Base-by-base conservation (phyloP, 1,284 basidiomycete species). In the Cystobasidiaceae sp. region DNA sequence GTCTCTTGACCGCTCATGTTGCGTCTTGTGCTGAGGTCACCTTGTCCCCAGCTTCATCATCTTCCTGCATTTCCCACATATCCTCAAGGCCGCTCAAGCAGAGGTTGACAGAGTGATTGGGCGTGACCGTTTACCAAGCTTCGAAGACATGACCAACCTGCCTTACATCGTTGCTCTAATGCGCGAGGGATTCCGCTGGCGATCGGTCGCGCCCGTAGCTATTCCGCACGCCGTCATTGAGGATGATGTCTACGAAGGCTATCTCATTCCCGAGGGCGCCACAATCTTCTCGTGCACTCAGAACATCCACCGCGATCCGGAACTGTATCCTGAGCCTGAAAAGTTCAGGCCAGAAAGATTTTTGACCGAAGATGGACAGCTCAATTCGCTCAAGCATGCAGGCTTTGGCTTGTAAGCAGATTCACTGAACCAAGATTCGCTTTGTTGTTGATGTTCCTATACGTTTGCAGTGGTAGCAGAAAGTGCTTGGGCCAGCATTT, bases 51-150 rank as follows among this genome's bases (percentile, higher is more conserved):
- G 37, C 51, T 21, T 54, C 21, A 54, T 54, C 30, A 39, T 54
- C 6, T 34, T 54, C n/a, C 34, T 54, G 51, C 41, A 54, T 39
- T 54, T 54, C 19, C 54, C 54, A 3, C 19, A 54, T 6, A 37
- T 39, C n/a, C 19, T 54, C 27, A 27, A 32, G 9, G 67, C 66
- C 19, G 68, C 69, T n/a, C 66, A 68, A 28, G 48, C 57, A 41
- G 58, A 67, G 39, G 49, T 70, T 5, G 69, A 66, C 30, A 15
- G 46, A 15, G 46, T 61, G n/a, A 46, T 65, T 49, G 46, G 58
- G 69, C 74, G 78, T 34, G 79, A 78, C 1, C 77, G 78, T 73
- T 65, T 78, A 6, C 74, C 75, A 11, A 66, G 64, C 2, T 70
- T 72, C 21, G 63, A 56, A 4, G 76, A 77, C 45, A 52, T 75